Evolutionary conservation across 805 yeast genomes (phyloP).

Genomic region (Saccharomycopsis oosterbeekiorum): DNA sequence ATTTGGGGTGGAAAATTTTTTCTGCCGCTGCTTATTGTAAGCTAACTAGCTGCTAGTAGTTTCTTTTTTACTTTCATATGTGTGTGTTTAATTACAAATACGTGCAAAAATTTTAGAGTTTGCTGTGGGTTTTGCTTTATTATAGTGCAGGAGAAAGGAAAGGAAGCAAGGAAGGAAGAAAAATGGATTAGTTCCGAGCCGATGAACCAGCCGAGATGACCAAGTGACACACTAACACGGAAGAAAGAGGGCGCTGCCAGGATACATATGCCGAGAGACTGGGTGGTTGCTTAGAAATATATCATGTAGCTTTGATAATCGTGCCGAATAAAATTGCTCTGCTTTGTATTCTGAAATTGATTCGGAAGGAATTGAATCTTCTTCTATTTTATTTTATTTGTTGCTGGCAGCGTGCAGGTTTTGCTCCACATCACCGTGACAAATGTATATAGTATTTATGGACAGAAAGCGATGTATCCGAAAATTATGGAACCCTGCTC

Average conservation of each 20-base stretch:
- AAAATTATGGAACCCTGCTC: too few relatives aligned
- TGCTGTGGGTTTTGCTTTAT: background rate
- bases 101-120: background rate
- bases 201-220: background rate
- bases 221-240: background rate
- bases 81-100: background rate
- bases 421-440: too few relatives aligned
- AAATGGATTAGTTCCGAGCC: background rate
- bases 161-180: background rate
- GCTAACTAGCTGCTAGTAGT: background rate
- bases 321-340: too few relatives aligned
- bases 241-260: background rate
- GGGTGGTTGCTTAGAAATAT: too few relatives aligned
- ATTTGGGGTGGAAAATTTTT: background rate
- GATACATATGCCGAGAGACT: background rate
- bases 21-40: background rate
- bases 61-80: background rate
- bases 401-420: too few relatives aligned
- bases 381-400: too few relatives aligned
- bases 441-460: too few relatives aligned
- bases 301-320: too few relatives aligned
- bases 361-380: too few relatives aligned
- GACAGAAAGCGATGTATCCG: too few relatives aligned
- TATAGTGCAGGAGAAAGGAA: background rate
- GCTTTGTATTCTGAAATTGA: too few relatives aligned